phyloP scores from a whole-genome alignment of 2,329 filamentous ascomycete genomes.

The Cladophialophora exuberans region DNA sequence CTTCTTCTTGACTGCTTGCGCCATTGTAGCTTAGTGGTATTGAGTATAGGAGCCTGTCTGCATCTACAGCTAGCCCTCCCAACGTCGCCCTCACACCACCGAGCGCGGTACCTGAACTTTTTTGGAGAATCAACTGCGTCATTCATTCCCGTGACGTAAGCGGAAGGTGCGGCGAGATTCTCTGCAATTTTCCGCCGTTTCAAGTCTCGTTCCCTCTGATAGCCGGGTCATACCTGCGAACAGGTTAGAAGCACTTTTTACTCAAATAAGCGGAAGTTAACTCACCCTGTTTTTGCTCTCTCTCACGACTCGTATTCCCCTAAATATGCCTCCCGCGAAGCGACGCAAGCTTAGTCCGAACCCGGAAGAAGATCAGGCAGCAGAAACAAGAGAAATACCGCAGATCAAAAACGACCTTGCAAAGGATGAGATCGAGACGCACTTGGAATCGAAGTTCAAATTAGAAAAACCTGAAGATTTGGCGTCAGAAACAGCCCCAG shows the following conservation, averaged over 20 bases:
- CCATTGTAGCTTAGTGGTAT: constrained; percentile 11
- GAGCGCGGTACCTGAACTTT: constrained; percentile 10
- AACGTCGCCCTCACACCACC: not conserved
- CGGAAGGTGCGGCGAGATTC: constrained; percentile 24
- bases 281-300: not conserved
- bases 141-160: not conserved
- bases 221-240: not conserved
- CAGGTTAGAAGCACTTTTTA: not conserved
- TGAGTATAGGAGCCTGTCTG: not conserved
- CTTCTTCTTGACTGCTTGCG: constrained; percentile 63
- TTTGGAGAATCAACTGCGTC: constrained; percentile 24
- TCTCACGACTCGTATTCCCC: not conserved
- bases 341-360: constrained; percentile 26
- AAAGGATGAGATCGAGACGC: not conserved
- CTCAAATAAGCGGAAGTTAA: not conserved
- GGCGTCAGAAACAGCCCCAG: not conserved
- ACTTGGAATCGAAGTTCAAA: not conserved
- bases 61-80: not conserved
- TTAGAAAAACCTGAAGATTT: not conserved
- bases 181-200: not conserved
- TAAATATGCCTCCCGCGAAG: constrained; percentile 27
- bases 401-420: not conserved
- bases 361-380: constrained; percentile 11
- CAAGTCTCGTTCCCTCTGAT: not conserved
- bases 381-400: not conserved